Evolutionary conservation across 768 basidiomycete genomes (phyloP).

Genomic region (Phanerodontia chrysosporium): DNA sequence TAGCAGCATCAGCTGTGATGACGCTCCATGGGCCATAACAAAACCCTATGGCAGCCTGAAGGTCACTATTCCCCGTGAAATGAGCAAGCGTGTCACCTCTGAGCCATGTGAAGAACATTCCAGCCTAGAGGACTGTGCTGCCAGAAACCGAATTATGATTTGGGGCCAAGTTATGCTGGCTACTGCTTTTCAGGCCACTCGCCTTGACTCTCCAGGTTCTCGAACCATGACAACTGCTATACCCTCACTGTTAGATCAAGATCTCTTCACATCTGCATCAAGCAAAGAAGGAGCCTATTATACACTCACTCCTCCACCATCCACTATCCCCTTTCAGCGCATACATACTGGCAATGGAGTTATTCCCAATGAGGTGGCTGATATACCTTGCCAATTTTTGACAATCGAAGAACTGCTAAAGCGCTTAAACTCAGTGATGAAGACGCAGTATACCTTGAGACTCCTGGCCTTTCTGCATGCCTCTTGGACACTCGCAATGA

Average conservation of each 20-base stretch:
- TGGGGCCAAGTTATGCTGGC: not conserved
- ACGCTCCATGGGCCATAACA: not conserved
- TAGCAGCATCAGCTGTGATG: not conserved
- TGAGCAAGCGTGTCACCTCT: not conserved
- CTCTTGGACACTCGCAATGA: not conserved
- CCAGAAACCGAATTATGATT: not conserved
- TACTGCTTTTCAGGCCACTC: not conserved
- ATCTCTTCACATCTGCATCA: no score
- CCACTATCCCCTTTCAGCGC: not conserved
- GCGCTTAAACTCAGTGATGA: not conserved
- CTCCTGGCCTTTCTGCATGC: not conserved
- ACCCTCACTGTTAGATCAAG: no score
- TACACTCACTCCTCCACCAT: not conserved
- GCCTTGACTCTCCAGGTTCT: no score
- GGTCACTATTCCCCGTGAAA: not conserved
- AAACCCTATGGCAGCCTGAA: not conserved
- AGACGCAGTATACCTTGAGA: not conserved
- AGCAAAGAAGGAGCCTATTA: no score
- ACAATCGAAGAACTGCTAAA: not conserved
- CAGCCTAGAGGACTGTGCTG: not conserved
- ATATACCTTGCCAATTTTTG: not conserved
- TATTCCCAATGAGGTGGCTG: not conserved
- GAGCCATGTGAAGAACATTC: no score
- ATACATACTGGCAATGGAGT: not conserved
- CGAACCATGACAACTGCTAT: no score